Conservation (phyloP, 1,139 yeast species). For the Taiozyma sp. region DNA sequence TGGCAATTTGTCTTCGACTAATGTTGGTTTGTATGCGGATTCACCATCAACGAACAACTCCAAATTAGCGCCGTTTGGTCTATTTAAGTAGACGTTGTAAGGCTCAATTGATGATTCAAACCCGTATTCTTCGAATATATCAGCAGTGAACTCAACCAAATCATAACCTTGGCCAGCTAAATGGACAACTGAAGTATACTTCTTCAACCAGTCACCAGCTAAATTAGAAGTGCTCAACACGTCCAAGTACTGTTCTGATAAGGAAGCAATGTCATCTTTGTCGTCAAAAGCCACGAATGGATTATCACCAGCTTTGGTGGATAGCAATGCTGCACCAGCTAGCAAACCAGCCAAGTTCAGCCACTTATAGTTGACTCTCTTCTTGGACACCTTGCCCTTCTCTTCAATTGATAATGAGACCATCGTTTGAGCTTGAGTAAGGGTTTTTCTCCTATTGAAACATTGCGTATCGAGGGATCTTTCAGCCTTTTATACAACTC, state of each 20-base stretch:
- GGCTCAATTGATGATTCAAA: constrained; percentile 46
- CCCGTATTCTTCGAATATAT: constrained; percentile 60
- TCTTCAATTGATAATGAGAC: too few species aligned
- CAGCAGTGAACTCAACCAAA: constrained; percentile 60
- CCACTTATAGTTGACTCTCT: too few species aligned
- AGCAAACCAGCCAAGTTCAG: too few species aligned
- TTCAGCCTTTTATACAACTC: too few species aligned
- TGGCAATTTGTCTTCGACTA: constrained; percentile 63
- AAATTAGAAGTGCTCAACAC: constrained; percentile 38
- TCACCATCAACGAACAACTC: constrained; percentile 32
- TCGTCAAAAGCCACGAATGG: too few species aligned
- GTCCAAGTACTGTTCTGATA: constrained; percentile 27
- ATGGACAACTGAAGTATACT: constrained; percentile 60
- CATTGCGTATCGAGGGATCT: too few species aligned
- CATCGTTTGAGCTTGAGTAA: too few species aligned
- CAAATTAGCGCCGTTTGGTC: constrained; percentile 52
- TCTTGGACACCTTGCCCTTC: too few species aligned
- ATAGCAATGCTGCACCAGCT: too few species aligned
- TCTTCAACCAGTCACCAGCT: constrained; percentile 48
- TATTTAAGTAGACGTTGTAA: constrained; percentile 56
- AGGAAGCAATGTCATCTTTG: background rate
- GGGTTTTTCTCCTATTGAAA: too few species aligned
- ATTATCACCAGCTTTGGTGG: too few species aligned
- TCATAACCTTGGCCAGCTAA: constrained; percentile 65
- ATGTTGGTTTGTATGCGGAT: constrained; percentile 53